Evolutionary conservation across 441 rosid genomes (phyloP).

Genomic region (Pelargonium hybrid): DNA sequence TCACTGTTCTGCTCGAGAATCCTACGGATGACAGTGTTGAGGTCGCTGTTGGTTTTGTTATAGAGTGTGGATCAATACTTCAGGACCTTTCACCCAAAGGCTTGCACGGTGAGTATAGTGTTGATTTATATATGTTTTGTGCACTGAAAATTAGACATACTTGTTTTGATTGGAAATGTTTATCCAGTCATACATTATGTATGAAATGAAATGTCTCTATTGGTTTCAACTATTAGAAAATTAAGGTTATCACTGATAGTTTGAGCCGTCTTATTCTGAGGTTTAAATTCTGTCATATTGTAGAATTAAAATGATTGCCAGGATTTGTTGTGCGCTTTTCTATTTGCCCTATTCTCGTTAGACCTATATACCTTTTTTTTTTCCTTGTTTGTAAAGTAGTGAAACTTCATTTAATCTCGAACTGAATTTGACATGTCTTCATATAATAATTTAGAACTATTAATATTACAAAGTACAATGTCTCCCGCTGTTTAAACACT

Average conservation of each 20-base stretch:
- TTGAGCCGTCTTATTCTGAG: not conserved
- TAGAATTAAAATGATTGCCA: not conserved
- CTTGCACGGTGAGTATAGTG: conserved; percentile 46
- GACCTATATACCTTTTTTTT: not conserved
- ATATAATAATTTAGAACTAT: too few species aligned
- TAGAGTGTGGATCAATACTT: conserved; percentile 79
- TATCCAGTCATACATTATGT: not conserved
- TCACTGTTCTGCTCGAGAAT: conserved; percentile 49
- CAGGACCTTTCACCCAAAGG: conserved; percentile 86
- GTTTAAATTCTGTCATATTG: not conserved
- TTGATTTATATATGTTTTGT: not conserved
- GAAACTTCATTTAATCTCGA: not conserved
- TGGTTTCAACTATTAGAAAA: not conserved
- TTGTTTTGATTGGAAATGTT: not conserved
- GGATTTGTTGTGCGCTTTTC: not conserved
- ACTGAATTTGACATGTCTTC: not conserved
- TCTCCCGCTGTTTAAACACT: too few species aligned
- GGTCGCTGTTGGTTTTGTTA: conserved; percentile 89
- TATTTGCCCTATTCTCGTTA: not conserved
- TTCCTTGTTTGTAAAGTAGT: not conserved
- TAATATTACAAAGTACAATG: too few species aligned
- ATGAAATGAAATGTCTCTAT: not conserved
- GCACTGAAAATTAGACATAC: not conserved
- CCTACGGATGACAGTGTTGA: conserved; percentile 91
- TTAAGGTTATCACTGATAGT: not conserved